Conservation (phyloP, 2,329 filamentous ascomycete genomes). For the Xylaria sp. region DNA sequence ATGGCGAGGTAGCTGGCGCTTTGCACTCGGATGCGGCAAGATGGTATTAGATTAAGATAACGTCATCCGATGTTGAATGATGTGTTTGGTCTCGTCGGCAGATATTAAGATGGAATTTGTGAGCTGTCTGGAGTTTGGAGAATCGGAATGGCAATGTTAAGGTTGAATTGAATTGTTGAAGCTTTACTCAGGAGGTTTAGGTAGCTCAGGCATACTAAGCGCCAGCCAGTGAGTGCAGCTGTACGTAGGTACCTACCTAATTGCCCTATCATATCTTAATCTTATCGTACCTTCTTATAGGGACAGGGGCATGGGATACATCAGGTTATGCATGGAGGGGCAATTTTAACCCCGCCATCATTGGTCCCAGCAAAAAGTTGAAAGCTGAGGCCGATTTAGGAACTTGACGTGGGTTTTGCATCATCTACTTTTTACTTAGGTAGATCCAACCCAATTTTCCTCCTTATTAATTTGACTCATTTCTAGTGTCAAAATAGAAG, state of each 20-base stretch:
- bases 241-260: too few species aligned
- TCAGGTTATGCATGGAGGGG: constrained; percentile 38
- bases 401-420: constrained; percentile 30
- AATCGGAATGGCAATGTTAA: neutral
- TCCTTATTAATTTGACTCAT: constrained; percentile 14
- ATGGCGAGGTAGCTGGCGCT: neutral
- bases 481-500: neutral
- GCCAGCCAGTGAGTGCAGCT: too few species aligned
- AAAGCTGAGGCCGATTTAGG: constrained; percentile 35
- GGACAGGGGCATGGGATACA: neutral
- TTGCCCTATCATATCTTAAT: too few species aligned
- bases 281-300: neutral
- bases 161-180: neutral
- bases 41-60: neutral
- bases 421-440: constrained; percentile 25
- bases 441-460: constrained; percentile 10
- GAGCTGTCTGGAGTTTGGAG: neutral
- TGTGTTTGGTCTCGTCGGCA: neutral
- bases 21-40: neutral
- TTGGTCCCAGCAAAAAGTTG: constrained; percentile 37
- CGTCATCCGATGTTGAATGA: neutral
- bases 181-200: too few species aligned
- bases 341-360: constrained; percentile 43
- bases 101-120: neutral
- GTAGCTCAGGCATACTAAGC: too few species aligned